Conservation (phyloP, 1,284 basidiomycete genomes). For the Takashimella tepidaria region DNA sequence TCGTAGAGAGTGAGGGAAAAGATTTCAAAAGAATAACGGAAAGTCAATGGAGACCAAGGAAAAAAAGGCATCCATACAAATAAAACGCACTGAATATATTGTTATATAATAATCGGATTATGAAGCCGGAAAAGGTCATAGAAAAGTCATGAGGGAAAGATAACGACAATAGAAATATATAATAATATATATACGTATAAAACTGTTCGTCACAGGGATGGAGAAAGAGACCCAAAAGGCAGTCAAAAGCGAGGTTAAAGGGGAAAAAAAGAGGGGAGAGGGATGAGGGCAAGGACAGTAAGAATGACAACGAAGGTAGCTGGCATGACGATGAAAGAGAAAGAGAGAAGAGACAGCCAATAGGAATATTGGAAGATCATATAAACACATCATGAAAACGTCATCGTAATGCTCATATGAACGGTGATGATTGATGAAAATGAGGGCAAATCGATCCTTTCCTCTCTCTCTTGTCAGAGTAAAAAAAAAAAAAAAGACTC, state of each 20-base stretch:
- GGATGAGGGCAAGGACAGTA: background rate
- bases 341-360: background rate
- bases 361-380: background rate
- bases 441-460: background rate
- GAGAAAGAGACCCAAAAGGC: background rate
- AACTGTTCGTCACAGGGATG: too few species aligned
- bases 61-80: too few species aligned
- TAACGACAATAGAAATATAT: too few species aligned
- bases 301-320: conserved; percentile 3
- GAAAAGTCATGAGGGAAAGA: too few species aligned
- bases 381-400: background rate
- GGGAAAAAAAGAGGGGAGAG: background rate
- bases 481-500: conserved; percentile 1
- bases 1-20: too few species aligned
- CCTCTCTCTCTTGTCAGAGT: background rate
- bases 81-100: too few species aligned
- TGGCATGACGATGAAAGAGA: conserved; percentile 5
- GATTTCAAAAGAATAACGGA: too few species aligned
- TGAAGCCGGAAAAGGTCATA: too few species aligned
- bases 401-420: background rate
- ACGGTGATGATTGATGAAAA: conserved; percentile 3
- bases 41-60: too few species aligned
- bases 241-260: background rate
- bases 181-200: too few species aligned
- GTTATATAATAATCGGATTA: too few species aligned